Conservation (phyloP, 2,329 filamentous ascomycete genomes). For the Aspergillus sp. region DNA sequence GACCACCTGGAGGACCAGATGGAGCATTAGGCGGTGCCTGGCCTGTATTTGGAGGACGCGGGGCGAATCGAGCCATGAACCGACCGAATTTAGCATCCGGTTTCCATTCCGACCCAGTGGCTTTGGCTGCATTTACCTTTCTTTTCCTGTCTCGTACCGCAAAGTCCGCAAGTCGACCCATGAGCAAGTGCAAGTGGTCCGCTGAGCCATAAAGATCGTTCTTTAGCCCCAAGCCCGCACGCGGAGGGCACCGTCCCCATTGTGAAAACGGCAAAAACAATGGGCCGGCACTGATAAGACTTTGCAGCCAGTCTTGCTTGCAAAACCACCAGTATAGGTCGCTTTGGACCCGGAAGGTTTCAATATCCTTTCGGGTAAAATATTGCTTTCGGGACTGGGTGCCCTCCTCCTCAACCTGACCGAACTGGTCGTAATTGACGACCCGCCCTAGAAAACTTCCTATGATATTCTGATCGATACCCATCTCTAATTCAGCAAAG, state of each 20-base stretch:
- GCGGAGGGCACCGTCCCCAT: conserved; percentile 86
- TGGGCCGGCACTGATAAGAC: conserved; percentile 79
- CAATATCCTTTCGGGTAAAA: conserved; percentile 62
- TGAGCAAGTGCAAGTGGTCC: conserved; percentile 80
- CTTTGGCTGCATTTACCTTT: conserved; percentile 68
- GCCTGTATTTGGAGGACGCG: not conserved
- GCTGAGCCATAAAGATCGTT: conserved; percentile 84
- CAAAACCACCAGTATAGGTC: conserved; percentile 96
- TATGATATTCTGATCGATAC: conserved; percentile 58
- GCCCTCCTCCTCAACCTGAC: conserved; percentile 45
- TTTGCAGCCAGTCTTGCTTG: conserved; percentile 92
- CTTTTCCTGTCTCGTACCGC: conserved; percentile 72
- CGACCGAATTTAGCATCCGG: conserved; percentile 51
- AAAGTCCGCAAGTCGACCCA: conserved; percentile 79
- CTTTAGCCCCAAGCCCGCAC: conserved; percentile 73
- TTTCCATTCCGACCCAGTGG: conserved; percentile 58
- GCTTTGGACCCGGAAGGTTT: conserved; percentile 75
- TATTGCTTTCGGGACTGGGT: conserved; percentile 28
- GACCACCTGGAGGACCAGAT: conserved; percentile 12
- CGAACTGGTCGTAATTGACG: conserved; percentile 60
- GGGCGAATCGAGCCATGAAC: conserved; percentile 34
- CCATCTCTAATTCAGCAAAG: conserved; percentile 44
- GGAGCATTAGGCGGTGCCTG: conserved; percentile 5
- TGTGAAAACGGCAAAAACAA: conserved; percentile 76
- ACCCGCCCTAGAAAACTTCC: conserved; percentile 58